Base-by-base conservation (phyloP, 2,329 filamentous ascomycete species). In the Paecilomyces formosus region DNA sequence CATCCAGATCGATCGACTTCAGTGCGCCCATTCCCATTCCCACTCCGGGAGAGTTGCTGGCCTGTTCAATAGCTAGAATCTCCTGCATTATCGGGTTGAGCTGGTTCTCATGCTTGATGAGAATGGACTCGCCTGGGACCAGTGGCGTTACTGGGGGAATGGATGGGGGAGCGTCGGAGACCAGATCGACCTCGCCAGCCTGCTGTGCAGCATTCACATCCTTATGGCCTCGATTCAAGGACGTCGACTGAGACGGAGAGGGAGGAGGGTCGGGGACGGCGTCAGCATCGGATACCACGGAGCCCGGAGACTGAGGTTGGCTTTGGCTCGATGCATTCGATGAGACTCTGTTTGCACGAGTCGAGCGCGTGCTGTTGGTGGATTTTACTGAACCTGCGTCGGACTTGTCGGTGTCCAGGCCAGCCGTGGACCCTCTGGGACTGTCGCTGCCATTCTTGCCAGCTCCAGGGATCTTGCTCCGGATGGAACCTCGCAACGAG, bases 1-100 rank as follows among this genome's bases (percentile, higher is more conserved):
- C 94, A 70, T 99, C 94, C 30, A 99, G 81, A 72, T 99, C 94
- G 65, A 94, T 90, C 35, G 92, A 86, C 74, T 96, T 96, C 69
- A 97, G 85, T 22, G 95, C 90, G 57, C 89, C 86, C 82, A 97
- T 95, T 62, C 90, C 89, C 75, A 96, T 89, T 13, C 79, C 78
- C 12, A 45, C 39, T 18, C 39, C 39, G 18, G 39, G 39, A 45
- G 39, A 45, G 39, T 45, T 45, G 39, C 39, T 45, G 39, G 39
- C 39, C 39, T 45, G 39, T 45, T 45, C 39, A 18, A 45, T 45
- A 7, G 39, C 39, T 18, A 45, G 39, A 8, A 45, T 45, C 39
- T 45, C 39, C 39, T 45, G 39, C 39, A 45, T 45, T 57, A 90
- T 81, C 1, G 88, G 87, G 64, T 86, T 90, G 61, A 88, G 81